Evolutionary conservation across 768 basidiomycete genomes (phyloP).

Genomic region (Lactarius akahatsu): DNA sequence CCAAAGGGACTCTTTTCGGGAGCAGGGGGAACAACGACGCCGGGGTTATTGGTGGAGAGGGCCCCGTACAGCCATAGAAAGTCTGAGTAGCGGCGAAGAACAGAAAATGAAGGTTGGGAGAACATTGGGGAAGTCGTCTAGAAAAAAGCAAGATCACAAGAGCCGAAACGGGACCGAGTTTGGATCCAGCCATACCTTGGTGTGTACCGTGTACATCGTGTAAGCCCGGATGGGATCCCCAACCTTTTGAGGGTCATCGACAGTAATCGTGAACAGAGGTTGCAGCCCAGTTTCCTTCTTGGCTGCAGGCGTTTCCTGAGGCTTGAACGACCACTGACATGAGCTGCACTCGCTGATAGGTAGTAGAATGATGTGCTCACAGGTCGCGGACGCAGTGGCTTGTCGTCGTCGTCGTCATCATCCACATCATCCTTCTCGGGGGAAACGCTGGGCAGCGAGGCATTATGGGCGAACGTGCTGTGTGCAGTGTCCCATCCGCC

Average conservation of each 20-base stretch:
- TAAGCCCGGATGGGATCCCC: constrained; percentile 94
- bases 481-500: constrained; percentile 51
- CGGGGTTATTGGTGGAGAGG: constrained; percentile 87
- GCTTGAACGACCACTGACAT: constrained; percentile 8
- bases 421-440: constrained; percentile 27
- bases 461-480: constrained; percentile 33
- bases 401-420: constrained; percentile 39
- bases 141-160: background rate
- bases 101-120: constrained; percentile 83
- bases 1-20: constrained; percentile 95
- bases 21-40: constrained; percentile 93
- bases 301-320: constrained; percentile 23
- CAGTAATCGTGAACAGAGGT: constrained; percentile 80
- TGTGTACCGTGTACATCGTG: constrained; percentile 96
- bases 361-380: constrained; percentile 30
- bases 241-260: constrained; percentile 96
- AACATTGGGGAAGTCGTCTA: constrained; percentile 86
- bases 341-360: constrained; percentile 2
- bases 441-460: constrained; percentile 30
- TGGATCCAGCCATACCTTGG: constrained; percentile 51
- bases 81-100: constrained; percentile 95
- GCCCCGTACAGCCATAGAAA: constrained; percentile 96
- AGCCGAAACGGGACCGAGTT: constrained; percentile 3
- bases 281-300: constrained; percentile 48
- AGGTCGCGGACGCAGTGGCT: constrained; percentile 32